Percentiles rank a stretch among this genome's conserved stretches.
phyloP scores from a whole-genome alignment of 208 protist genomes.

The Plasmodiophora brassicae region DNA sequence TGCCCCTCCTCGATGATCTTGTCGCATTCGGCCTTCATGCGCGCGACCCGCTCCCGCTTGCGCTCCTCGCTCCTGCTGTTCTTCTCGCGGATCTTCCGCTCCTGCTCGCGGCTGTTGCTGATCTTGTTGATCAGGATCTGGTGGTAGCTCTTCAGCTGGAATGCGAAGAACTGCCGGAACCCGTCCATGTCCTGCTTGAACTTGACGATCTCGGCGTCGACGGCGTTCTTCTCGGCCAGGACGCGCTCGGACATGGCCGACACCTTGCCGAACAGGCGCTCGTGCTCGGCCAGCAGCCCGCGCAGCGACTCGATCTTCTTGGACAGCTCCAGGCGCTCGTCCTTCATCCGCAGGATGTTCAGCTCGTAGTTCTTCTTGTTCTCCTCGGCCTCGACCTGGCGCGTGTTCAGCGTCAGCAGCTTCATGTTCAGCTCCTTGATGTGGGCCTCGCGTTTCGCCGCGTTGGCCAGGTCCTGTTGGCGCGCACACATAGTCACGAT shows the following conservation, averaged over 20 bases:
- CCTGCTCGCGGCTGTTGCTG: constrained; percentile 26
- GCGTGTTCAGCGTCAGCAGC: constrained; percentile 45
- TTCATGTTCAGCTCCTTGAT: constrained; percentile 47
- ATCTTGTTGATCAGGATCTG: constrained; percentile 36
- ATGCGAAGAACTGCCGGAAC: constrained; percentile 22
- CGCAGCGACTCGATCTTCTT: constrained; percentile 42
- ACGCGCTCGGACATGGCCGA: constrained; percentile 20
- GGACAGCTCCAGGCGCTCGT: constrained; percentile 37
- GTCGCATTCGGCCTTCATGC: constrained; percentile 21
- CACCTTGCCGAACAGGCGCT: constrained; percentile 33
- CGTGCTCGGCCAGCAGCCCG: constrained; percentile 17
- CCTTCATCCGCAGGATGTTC: constrained; percentile 48
- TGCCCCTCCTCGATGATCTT: constrained; percentile 36
- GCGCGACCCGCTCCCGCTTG: constrained; percentile 2
- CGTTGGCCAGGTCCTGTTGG: background rate
- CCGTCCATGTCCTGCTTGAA: constrained; percentile 36
- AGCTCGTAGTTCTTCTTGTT: constrained; percentile 49
- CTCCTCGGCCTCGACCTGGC: constrained; percentile 42
- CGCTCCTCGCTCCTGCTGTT: constrained; percentile 31
- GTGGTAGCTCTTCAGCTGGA: constrained; percentile 36
- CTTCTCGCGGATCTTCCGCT: constrained; percentile 27
- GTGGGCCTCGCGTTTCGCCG: constrained; percentile 11
- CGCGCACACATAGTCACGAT: no score
- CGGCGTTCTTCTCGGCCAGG: constrained; percentile 7
- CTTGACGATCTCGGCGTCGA: constrained; percentile 39